A percentile compares a stretch with the other conserved stretches of the same genome.
These are phyloP conservation scores for Ceratocystis papillata DNA, from an alignment of 2,329 filamentous ascomycete species.

Conservation along the genomic window DNA sequence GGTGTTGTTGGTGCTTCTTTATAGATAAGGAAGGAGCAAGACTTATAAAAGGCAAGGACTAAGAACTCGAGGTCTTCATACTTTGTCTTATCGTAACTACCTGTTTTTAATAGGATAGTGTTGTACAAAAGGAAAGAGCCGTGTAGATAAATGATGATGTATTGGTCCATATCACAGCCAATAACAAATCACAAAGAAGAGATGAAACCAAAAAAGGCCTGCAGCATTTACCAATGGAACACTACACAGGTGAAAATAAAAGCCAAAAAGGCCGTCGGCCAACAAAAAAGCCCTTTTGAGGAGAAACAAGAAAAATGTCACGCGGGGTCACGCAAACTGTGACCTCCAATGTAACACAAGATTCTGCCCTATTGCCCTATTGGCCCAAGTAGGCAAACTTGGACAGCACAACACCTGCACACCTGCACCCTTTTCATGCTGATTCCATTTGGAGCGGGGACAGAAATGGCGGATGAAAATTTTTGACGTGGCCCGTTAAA, in stretches of 20 bases:
- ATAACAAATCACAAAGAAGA: background rate
- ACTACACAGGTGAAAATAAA: background rate
- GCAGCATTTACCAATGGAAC: background rate
- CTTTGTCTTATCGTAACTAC: background rate
- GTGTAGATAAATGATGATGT: background rate
- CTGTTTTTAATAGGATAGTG: background rate
- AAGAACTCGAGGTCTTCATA: background rate
- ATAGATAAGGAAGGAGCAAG: too few species aligned
- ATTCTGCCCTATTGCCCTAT: conserved; percentile 9
- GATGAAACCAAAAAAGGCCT: background rate
- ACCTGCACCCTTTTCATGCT: background rate
- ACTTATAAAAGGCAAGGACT: too few species aligned
- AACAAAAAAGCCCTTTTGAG: background rate
- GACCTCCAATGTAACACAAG: conserved; percentile 13
- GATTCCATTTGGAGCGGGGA: background rate
- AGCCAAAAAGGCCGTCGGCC: background rate
- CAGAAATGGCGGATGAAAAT: background rate
- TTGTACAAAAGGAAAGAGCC: background rate
- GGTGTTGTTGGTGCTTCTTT: too few species aligned
- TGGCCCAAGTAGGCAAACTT: conserved; percentile 13
- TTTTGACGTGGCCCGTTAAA: background rate
- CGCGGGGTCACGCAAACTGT: conserved; percentile 7
- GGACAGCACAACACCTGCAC: conserved; percentile 4
- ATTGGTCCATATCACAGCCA: background rate
- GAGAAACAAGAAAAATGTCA: conserved; percentile 3